Base-by-base conservation (phyloP, 768 basidiomycete genomes). In the Boletus rubescentipes region DNA sequence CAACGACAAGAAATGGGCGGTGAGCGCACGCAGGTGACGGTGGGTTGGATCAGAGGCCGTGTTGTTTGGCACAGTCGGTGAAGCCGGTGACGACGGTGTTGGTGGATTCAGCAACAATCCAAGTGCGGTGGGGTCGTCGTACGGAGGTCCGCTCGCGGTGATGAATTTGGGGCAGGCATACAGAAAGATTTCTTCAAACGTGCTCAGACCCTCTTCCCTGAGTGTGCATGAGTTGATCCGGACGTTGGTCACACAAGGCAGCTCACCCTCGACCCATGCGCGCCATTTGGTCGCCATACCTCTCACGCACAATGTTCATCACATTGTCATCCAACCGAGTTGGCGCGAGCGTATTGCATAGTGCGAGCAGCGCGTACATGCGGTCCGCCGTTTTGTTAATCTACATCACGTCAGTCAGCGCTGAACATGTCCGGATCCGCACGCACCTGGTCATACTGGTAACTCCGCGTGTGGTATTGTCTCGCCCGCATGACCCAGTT, bases 121-220 rank as follows among this genome's bases (percentile, higher is more conserved):
- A 47, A 96, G 79, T 0, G 81, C 77, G 6, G 76, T 73, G 1
- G 83, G 72, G 65, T 95, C 91, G 35, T 96, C 89, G 73, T 96
- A 97, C 5, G 94, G 93, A 3, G 95, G 95, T 14, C 94, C 85
- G 69, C 93, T 96, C 58, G 95, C 93, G 16, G 83, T 83, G 71
- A 99, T 95, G 77, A 98, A 98, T 70, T 97, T 96, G 4, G 97
- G 97, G 70, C 93, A 95, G 20, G 96, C 92, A 55, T 91, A 91
- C 9, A 91, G 73, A 81, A 93, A 99, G 49, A 98, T 87, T 70
- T 66, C 65, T 40, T 66, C 21, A 84, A 68, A 66, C 4, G 65
- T 62, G 53, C 58, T 75, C 47, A 92, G 73, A 16, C 87, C 85
- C 50, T 93, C 89, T 62, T 84, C 80, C 40, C 85, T 86, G 62